Base-by-base conservation (phyloP, 352 stramenopile species). In the Phytophthora pistaciae region DNA sequence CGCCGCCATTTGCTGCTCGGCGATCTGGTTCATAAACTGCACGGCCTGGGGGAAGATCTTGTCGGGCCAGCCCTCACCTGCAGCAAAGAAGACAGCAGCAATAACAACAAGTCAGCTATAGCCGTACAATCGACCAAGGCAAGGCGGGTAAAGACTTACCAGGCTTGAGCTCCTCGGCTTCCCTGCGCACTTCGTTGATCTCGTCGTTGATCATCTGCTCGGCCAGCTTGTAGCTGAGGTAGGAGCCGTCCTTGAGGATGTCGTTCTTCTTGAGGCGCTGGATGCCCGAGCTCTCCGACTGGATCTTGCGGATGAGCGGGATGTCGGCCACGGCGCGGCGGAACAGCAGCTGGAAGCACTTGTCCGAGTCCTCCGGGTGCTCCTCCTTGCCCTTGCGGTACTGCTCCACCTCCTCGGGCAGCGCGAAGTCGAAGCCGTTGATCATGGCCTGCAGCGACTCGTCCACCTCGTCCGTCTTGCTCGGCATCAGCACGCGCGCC, bases 21-120 rank as follows among this genome's bases (percentile, higher is more conserved):
- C 85, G 63, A 96, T 86, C 74, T 94, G 89, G 48, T 93, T 96
- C 87, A 96, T 91, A 78, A 94, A 96, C 79, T 94, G 87, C 72
- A 96, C 89, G 20, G 89, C 89, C 78, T 96, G 87, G 21, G 89
- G 85, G 78, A 96, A 96, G 57, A 96, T 96, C 77, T 88, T 91
- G 77, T 96, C 89, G 20, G 87, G 84, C 89, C 89, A 96, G 58
- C 87, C 87, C 73, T 96, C 87, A 64, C 86, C 87, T 94, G 14
- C 56, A 60, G 10, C 21, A 62, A n/a, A 18, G 54, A 52, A 27
- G 38, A 36, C 50, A 63, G 11, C 23, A 60, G 5, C 33, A 74
- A 21, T 5, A 29, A 33, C 14, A 27, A 57, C 31, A 42, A 38
- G 27, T 52, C n/a, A 33, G 25, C 46, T 49, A 42, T 5, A 20